phyloP scores from a whole-genome alignment of 2,329 filamentous ascomycete species.

The Ceratocystis albifundus region DNA sequence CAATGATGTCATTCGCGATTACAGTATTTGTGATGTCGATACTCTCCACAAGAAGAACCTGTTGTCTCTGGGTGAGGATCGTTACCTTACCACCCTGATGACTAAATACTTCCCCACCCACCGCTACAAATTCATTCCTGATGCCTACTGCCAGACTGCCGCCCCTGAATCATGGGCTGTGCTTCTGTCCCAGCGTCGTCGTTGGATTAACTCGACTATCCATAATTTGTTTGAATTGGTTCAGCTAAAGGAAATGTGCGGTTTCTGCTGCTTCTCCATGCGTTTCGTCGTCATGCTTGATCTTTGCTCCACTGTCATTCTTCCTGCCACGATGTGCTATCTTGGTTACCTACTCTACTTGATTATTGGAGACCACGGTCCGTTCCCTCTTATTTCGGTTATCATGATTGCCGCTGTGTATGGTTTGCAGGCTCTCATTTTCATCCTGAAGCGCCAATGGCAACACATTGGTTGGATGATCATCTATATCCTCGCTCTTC shows the following conservation, averaged over 20 bases:
- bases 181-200: slow-evolving; percentile 88
- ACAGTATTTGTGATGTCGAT: slow-evolving; percentile 78
- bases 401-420: slow-evolving; percentile 85
- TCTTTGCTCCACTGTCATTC: slow-evolving; percentile 80
- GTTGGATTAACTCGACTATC: slow-evolving; percentile 98
- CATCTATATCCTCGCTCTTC: slow-evolving; percentile 92
- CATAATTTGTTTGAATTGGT: slow-evolving; percentile 91
- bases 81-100: slow-evolving; percentile 94
- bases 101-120: slow-evolving; percentile 92
- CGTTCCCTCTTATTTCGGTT: slow-evolving; percentile 77
- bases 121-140: slow-evolving; percentile 91
- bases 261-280: slow-evolving; percentile 99
- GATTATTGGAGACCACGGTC: slow-evolving; percentile 55
- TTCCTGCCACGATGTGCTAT: slow-evolving; percentile 80
- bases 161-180: slow-evolving; percentile 92
- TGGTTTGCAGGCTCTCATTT: slow-evolving; percentile 89
- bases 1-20: slow-evolving; percentile 76
- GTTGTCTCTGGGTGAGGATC: slow-evolving; percentile 87
- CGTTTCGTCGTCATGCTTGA: slow-evolving; percentile 92
- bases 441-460: slow-evolving; percentile 95
- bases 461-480: slow-evolving; percentile 99
- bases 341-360: slow-evolving; percentile 77
- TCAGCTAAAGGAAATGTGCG: slow-evolving; percentile 84
- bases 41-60: slow-evolving; percentile 97
- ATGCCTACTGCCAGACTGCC: slow-evolving; percentile 86